Evolutionary conservation across 257 asterid species (phyloP).

Genomic region (Cinchona pubescens): DNA sequence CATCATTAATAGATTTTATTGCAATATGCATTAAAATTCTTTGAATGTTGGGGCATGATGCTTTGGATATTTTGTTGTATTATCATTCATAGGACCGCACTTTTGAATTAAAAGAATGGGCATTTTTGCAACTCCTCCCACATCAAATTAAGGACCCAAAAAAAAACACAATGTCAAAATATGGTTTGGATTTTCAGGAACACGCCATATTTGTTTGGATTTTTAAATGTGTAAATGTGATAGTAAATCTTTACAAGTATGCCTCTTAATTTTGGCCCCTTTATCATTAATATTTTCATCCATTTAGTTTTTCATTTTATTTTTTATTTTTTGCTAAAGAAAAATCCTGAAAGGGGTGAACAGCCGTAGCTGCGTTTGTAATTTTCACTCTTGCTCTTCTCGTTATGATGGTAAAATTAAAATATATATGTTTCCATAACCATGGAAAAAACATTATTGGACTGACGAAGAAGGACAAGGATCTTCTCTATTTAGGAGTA

Average conservation of each 20-base stretch:
- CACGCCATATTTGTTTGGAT: background rate
- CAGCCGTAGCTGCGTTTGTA: too few species aligned
- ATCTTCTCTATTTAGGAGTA: too few species aligned
- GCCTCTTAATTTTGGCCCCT: background rate
- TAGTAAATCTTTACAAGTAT: background rate
- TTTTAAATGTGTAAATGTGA: background rate
- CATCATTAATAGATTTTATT: background rate
- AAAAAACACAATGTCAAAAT: background rate
- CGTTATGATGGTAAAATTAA: too few species aligned
- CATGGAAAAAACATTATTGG: too few species aligned
- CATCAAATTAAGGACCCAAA: background rate
- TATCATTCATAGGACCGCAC: background rate
- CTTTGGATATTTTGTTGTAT: background rate
- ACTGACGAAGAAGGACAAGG: too few species aligned
- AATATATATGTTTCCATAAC: too few species aligned
- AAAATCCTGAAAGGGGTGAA: too few species aligned
- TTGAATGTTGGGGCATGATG: background rate
- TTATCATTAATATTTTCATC: background rate
- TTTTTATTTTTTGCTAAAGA: too few species aligned
- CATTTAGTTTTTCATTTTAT: too few species aligned
- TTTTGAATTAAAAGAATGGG: background rate
- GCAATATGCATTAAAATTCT: background rate
- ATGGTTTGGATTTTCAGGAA: background rate
- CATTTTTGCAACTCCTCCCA: background rate
- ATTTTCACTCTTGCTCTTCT: too few species aligned